A percentile compares a stretch with the other conserved stretches of the same genome.
These are phyloP conservation scores for Tetragonia tetragonoides DNA, from an alignment of 148 eudicot species.

Conservation along the genomic window DNA sequence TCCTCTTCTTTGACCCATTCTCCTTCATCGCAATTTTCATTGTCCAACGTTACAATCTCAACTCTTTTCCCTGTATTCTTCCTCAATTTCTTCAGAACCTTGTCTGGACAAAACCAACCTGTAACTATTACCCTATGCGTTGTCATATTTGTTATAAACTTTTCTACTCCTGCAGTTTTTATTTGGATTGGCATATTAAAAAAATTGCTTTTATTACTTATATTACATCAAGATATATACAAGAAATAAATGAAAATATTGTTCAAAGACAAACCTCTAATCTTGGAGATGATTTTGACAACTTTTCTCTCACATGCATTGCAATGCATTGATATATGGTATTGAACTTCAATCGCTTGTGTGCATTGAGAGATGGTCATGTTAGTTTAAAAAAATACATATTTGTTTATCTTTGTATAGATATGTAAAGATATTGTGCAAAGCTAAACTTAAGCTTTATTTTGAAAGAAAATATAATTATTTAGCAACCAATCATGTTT, in stretches of 20 bases:
- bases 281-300: constrained; percentile 33
- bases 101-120: constrained; percentile 30
- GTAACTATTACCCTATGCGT: constrained; percentile 25
- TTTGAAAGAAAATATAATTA: no score
- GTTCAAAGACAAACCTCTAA: constrained; percentile 25
- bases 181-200: neutral
- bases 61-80: constrained; percentile 33
- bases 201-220: neutral
- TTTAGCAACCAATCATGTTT: neutral
- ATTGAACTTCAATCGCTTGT: constrained; percentile 30
- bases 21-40: neutral
- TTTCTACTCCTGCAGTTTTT: constrained; percentile 33
- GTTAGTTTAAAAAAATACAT: neutral
- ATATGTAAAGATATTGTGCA: neutral
- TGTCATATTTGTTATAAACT: constrained; percentile 32
- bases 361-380: neutral
- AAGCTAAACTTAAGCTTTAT: neutral
- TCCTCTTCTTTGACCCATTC: neutral
- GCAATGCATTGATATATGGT: constrained; percentile 34
- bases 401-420: no score
- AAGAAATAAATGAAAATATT: neutral
- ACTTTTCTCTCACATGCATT: constrained; percentile 40
- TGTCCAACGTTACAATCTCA: neutral
- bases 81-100: constrained; percentile 28
- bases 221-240: neutral